Base-by-base conservation (phyloP, 2,329 filamentous ascomycete species). In the Aspergillus flavus region DNA sequence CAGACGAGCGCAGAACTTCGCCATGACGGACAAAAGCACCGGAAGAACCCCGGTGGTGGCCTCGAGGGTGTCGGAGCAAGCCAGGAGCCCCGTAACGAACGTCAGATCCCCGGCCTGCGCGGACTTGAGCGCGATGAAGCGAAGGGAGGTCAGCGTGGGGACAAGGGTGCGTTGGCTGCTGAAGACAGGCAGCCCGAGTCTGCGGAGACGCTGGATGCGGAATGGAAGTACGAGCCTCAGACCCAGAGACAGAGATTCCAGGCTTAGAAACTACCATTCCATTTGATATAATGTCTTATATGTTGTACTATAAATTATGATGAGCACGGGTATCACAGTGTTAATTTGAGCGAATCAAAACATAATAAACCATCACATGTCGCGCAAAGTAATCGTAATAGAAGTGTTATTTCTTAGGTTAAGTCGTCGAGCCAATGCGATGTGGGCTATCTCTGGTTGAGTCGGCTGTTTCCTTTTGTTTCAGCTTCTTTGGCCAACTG, bases 401-500 rank as follows among this genome's bases (percentile, higher is more conserved):
- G 19, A n/a, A 28, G 23, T n/a, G n/a, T 19, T 9, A 14, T 9
- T n/a, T 2, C 10, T 34, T 12, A 2, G 11, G 36, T 66, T 50
- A 64, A 23, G 61, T 62, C 23, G 57, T 45, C 36, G 59, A 56
- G 19, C 41, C 53, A 4, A 59, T 48, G 10, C 58, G 62, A 54
- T 64, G 56, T 54, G 56, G 52, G 21, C 60, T 61, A 39, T 43
- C 45, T 46, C 43, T 52, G 16, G 23, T 59, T 5, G 23, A 53
- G n/a, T 45, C 32, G 7, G 58, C 30, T 3, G 34, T 26, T 11
- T 67, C 55, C 26, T 69, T 0, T 55, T 64, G 62, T 30, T 53
- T 58, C 19, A 66, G 69, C 75, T 97, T 97, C 72, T 91, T 89
- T 2, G 95, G 95, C 95, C 95, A 99, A 70, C 94, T 91, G 55